Conservation (phyloP, 345 rosid genomes). For the Jatropha curcas region DNA sequence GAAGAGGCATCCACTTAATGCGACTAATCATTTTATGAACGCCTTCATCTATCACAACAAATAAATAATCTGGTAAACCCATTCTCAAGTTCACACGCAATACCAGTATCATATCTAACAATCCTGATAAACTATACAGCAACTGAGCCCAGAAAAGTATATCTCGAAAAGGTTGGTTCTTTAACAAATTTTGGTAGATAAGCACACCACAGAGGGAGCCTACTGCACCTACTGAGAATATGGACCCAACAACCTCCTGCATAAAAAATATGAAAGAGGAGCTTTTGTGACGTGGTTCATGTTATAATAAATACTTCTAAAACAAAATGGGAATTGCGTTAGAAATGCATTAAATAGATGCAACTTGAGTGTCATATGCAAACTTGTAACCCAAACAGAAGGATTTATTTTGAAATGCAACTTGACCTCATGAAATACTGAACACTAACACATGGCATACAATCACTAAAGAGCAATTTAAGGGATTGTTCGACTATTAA, state of each 20-base stretch:
- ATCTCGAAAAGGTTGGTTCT: conserved; percentile 53
- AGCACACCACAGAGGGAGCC: conserved; percentile 72
- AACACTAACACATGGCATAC: too few species aligned
- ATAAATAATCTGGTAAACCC: conserved; percentile 64
- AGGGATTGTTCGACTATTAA: too few species aligned
- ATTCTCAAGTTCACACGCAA: conserved; percentile 62
- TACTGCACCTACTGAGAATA: conserved; percentile 58
- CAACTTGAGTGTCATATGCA: not conserved
- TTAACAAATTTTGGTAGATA: conserved; percentile 57
- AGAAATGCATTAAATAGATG: not conserved
- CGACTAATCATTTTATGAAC: conserved; percentile 53
- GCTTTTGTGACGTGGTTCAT: not conserved
- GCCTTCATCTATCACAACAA: conserved; percentile 63
- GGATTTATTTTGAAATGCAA: too few species aligned
- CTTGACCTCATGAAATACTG: too few species aligned
- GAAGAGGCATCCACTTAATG: conserved; percentile 69
- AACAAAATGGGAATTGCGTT: not conserved
- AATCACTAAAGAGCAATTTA: too few species aligned
- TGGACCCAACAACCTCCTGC: conserved; percentile 70
- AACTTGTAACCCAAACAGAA: not conserved
- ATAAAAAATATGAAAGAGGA: not conserved
- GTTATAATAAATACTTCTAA: not conserved
- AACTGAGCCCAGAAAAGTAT: conserved; percentile 67
- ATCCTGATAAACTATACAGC: conserved; percentile 55
- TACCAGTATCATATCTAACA: conserved; percentile 62